These are phyloP conservation scores for Cordyceps cicadae DNA, from an alignment of 2,329 filamentous ascomycete genomes.

Conservation along the genomic window DNA sequence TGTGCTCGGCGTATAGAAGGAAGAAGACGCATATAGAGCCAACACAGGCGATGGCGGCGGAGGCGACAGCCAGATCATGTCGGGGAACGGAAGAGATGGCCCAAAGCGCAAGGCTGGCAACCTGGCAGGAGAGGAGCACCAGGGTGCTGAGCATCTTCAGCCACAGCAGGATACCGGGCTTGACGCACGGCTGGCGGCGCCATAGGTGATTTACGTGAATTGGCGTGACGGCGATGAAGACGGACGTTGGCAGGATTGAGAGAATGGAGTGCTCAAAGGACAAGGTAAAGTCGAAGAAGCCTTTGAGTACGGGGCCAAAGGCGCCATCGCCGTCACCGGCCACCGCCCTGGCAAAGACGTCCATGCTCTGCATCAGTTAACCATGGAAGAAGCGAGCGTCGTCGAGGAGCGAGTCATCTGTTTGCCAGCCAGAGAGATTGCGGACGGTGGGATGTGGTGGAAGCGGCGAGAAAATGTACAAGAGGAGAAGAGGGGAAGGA, in stretches of 20 bases:
- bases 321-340: constrained; percentile 1
- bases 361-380: constrained; percentile 2
- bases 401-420: constrained; percentile 4
- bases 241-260: constrained; percentile 5
- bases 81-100: constrained; percentile 9
- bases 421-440: not conserved
- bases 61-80: constrained; percentile 22
- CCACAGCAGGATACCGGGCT: constrained; percentile 15
- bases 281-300: constrained; percentile 10
- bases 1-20: constrained; percentile 28
- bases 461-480: not conserved
- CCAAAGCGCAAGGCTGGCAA: constrained; percentile 23
- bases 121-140: constrained; percentile 12
- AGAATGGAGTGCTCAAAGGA: constrained; percentile 9
- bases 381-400: constrained; percentile 3
- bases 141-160: constrained; percentile 15
- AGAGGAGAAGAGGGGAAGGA: not conserved
- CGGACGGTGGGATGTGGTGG: not conserved
- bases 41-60: constrained; percentile 20
- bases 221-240: constrained; percentile 14
- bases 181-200: constrained; percentile 5
- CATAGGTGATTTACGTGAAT: not conserved
- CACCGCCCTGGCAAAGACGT: constrained; percentile 2
- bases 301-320: constrained; percentile 4
- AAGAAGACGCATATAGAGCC: constrained; percentile 20